Evolutionary conservation across 805 yeast genomes (phyloP).

Genomic region (Clavispora fructus): DNA sequence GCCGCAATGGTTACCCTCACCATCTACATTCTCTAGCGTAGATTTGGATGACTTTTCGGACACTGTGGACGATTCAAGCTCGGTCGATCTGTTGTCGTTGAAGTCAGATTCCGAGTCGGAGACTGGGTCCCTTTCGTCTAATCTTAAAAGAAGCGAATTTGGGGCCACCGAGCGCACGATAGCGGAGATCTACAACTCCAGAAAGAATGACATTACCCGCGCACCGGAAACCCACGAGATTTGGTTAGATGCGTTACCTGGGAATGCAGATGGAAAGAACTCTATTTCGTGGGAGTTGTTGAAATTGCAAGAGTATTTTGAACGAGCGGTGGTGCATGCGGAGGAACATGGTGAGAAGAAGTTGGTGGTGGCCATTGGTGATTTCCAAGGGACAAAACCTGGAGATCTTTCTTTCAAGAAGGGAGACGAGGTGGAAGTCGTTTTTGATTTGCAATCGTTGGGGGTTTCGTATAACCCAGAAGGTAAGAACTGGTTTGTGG

Average conservation of each 20-base stretch:
- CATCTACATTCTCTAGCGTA: not conserved
- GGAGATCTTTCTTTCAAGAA: slow-evolving; percentile 34
- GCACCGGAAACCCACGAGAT: slow-evolving; percentile 20
- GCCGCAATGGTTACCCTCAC: not conserved
- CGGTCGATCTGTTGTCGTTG: not conserved
- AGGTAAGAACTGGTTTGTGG: slow-evolving; percentile 31
- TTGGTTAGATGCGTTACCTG: slow-evolving; percentile 5
- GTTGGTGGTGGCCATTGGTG: slow-evolving; percentile 15
- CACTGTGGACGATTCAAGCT: not conserved
- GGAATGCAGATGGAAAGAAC: slow-evolving; percentile 8
- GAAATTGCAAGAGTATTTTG: slow-evolving; percentile 20
- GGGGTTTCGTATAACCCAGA: slow-evolving; percentile 16
- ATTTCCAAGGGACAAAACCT: slow-evolving; percentile 27
- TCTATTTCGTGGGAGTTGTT: slow-evolving; percentile 23
- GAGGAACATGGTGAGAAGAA: slow-evolving; percentile 7
- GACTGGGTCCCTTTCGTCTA: not conserved
- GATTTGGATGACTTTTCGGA: not conserved
- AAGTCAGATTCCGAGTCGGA: not conserved
- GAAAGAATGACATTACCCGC: slow-evolving; percentile 28
- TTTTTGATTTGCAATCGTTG: slow-evolving; percentile 26
- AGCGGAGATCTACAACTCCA: slow-evolving; percentile 24
- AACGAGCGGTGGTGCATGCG: slow-evolving; percentile 9
- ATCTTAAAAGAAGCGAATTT: not conserved
- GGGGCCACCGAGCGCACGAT: slow-evolving; percentile 14
- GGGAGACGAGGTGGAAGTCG: slow-evolving; percentile 29